Evolutionary conservation across 2,329 filamentous ascomycete species (phyloP).

Genomic region (Verticillium isaacii): DNA sequence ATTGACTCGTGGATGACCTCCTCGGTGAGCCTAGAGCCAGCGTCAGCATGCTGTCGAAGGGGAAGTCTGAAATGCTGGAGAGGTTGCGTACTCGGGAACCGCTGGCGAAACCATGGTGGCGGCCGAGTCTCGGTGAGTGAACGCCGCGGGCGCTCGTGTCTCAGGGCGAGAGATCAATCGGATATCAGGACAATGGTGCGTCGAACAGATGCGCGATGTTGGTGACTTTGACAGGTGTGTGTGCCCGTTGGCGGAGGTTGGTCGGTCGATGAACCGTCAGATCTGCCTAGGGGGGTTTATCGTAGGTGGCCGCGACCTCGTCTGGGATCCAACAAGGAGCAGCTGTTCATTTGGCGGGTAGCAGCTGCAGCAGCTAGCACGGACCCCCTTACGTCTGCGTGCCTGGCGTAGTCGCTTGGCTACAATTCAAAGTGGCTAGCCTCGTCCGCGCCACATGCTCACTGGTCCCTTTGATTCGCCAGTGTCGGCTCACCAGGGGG

Average conservation of each 20-base stretch:
- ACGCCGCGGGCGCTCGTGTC: background rate
- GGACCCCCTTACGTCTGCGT: background rate
- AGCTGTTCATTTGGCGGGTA: background rate
- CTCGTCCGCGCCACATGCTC: background rate
- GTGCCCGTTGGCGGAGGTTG: background rate
- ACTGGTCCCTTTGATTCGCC: background rate
- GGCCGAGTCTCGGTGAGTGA: conserved; percentile 3
- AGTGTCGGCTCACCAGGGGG: background rate
- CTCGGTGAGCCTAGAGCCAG: conserved; percentile 71
- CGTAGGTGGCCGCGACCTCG: background rate
- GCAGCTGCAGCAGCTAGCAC: background rate
- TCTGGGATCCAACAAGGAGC: background rate
- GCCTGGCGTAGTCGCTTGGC: background rate
- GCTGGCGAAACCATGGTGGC: conserved; percentile 66
- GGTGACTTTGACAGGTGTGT: background rate
- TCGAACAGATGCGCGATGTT: background rate
- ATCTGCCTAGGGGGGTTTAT: background rate
- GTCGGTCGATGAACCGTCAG: background rate
- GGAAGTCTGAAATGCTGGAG: too few relatives aligned
- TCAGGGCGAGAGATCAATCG: background rate
- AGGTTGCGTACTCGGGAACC: conserved; percentile 64
- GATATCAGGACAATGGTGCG: background rate
- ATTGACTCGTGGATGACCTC: conserved; percentile 88
- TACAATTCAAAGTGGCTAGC: background rate
- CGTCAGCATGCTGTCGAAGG: conserved; percentile 10